Evolutionary conservation across 176 grass and related monocot genomes (phyloP), one percentile per base, ranked within the genome.

Genomic region (Triticum turgidum): DNA sequence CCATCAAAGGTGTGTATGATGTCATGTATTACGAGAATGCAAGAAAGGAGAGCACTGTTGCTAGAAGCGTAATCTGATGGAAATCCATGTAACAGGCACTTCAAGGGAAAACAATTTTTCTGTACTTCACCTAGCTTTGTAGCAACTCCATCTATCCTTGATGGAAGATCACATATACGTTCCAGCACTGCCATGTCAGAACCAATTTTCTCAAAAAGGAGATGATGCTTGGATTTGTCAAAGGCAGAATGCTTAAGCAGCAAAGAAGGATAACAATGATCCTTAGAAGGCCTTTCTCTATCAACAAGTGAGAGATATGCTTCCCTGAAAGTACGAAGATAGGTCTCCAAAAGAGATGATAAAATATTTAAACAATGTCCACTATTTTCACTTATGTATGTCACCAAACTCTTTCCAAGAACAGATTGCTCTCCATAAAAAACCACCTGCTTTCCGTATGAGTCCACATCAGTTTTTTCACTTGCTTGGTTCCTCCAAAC

Each of bases 1-100:
- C 84, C 91, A 94, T 88, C 90, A 65, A 98, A 79, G 68, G 79
- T 76, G 58, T 89, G 82, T 15, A 96, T 77, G 52, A 96, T 85
- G 32, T 96, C 93, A 79, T 89, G 85, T 92, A 98, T 86, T 21
- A 80, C 84, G 45, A 98, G 88, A 88, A 96, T 83, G 78, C 91
- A 98, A 94, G 93, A 98, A 83, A 96, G 88, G 77, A 98, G 88
- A 76, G 92, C 81, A 77, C 88, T 91, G 77, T 92, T 89, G 82
- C 79, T 89, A 72, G 86, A 92, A 77, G 73, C 45, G n/a, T 65
- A 87, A 81, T 91, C 87, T 65, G 87, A 88, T 75, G 96, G 93
- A 76, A 98, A 94, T 75, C 96, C 93, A 88, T 98, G 96, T 77
- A 96, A 91, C 78, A 98, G 76, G 78, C 90, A 92, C 71, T 86